Base-by-base conservation (phyloP, 768 basidiomycete genomes). In the Phanerochaete carnosa region DNA sequence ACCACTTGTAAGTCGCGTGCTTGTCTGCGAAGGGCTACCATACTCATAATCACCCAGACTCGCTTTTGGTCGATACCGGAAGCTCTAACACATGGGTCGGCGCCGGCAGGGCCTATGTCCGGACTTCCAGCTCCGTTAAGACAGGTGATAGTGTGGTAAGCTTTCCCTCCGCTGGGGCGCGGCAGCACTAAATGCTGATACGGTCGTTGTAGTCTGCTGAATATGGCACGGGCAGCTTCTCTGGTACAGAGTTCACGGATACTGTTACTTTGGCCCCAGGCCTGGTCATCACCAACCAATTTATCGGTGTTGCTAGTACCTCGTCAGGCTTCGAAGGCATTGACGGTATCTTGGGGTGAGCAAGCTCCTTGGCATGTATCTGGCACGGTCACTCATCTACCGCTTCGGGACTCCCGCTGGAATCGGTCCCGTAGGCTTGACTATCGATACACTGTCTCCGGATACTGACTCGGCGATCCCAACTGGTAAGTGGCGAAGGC, bases 81-180 rank as follows among this genome's bases (percentile, higher is more conserved):
- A 86, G 85, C 70, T 86, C 87, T 16, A 89, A 88, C 74, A 88
- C 86, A 23, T 89, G 87, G 87, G 76, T 90, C 45, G 86, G 87
- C 23, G 85, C 88, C 32, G 63, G 32, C 8, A 72, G 66, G 22
- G 11, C 71, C 1, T 89, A 84, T 65, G 69, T 69, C 22, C 60
- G 63, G 64, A 88, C 87, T 6, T 74, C 74, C 57, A 81, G 84
- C 26, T 85, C 83, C 54, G 67, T 45, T 4, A 58, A 76, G 62
- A 88, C 86, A 15, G 63, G 65, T 0, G 66, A 84, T 58, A 30
- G 68, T 32, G 84, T 89, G 62, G 85, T 83, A 74, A 57, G 81
- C 71, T 15, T 25, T 22, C 19, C 12, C 23, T 25, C 8, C 54
- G 13, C 11, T 12, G 25, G 53, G 22, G 23, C 16, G 16, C 49